phyloP scores from a whole-genome alignment of 2,329 filamentous ascomycete species.

The Aspergillus piperis region DNA sequence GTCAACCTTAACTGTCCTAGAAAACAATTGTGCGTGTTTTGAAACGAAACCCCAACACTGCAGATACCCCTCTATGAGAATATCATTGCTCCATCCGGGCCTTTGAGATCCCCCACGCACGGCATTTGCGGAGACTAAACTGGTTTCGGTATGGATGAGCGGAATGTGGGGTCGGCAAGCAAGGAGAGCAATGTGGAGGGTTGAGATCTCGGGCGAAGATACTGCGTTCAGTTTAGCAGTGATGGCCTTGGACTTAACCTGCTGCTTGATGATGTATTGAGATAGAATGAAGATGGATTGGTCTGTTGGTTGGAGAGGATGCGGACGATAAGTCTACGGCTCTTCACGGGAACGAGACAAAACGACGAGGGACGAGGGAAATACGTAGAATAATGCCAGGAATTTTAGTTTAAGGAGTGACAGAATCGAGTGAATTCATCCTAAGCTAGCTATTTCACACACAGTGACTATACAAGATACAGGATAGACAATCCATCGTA shows the following conservation, averaged over 20 bases:
- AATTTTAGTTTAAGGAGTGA: no score
- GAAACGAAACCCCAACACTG: no score
- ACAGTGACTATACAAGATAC: not conserved
- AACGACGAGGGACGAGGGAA: not conserved
- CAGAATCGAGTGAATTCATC: not conserved
- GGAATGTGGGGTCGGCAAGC: not conserved
- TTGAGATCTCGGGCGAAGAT: not conserved
- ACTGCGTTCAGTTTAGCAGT: not conserved
- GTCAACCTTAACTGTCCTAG: no score
- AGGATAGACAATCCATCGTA: not conserved
- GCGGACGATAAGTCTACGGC: no score
- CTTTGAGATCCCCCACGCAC: no score
- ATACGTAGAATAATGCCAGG: no score
- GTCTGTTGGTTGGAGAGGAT: no score
- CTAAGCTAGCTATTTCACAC: not conserved
- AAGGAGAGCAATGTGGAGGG: not conserved
- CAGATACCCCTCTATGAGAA: no score
- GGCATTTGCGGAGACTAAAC: not conserved
- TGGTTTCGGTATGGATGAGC: not conserved
- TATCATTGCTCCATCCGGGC: no score
- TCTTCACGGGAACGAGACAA: not conserved
- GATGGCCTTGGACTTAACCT: not conserved
- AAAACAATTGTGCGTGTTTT: no score
- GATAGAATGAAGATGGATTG: not conserved
- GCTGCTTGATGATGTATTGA: not conserved